phyloP scores from a whole-genome alignment of 140 eudicot species.

The Ambrosia hybrid region DNA sequence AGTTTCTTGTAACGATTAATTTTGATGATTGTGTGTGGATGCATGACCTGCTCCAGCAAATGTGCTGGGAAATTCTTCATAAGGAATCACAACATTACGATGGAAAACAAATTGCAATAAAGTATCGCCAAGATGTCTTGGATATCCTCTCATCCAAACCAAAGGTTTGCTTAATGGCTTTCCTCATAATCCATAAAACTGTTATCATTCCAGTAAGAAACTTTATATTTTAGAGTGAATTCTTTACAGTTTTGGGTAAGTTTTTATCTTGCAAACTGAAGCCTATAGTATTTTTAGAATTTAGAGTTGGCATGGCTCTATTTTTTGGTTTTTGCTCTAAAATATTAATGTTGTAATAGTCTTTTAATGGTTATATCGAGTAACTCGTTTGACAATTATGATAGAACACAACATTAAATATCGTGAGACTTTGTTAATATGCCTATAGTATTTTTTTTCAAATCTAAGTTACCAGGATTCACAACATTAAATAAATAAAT shows the following conservation, averaged over 20 bases:
- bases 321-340: neutral
- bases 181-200: neutral
- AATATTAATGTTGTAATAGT: neutral
- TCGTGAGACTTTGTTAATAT: no score
- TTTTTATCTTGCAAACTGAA: neutral
- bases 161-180: neutral
- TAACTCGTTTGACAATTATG: neutral
- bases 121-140: neutral
- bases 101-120: neutral
- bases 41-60: slow-evolving; percentile 26
- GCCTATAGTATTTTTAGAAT: neutral
- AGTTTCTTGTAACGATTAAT: slow-evolving; percentile 16
- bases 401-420: neutral
- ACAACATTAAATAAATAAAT: neutral
- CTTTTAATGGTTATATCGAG: neutral
- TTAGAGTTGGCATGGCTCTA: neutral
- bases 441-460: no score
- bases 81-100: neutral
- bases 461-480: neutral
- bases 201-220: neutral
- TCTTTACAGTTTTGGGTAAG: neutral
- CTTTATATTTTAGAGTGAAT: neutral
- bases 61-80: slow-evolving; percentile 25
- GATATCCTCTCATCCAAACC: neutral
- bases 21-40: slow-evolving; percentile 17